Evolutionary conservation across 2,329 filamentous ascomycete species (phyloP).

Genomic region (Ascochyta rabiei): DNA sequence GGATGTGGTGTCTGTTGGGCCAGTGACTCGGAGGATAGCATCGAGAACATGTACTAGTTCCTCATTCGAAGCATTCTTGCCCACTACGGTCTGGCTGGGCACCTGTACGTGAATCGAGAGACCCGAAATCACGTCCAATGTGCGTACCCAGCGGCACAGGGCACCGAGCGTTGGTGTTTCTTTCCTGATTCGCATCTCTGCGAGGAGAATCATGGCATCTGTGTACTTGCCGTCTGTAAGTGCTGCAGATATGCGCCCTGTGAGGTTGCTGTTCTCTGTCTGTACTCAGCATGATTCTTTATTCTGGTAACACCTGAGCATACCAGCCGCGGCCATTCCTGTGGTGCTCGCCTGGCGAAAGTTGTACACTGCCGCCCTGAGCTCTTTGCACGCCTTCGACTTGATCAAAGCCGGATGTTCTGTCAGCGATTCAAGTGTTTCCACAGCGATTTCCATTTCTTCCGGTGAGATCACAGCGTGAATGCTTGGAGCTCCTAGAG

Average conservation of each 20-base stretch:
- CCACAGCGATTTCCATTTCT: slow-evolving; percentile 70
- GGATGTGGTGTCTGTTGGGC: slow-evolving; percentile 60
- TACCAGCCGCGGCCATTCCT: slow-evolving; percentile 64
- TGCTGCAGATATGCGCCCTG: slow-evolving; percentile 69
- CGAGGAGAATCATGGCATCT: slow-evolving; percentile 69
- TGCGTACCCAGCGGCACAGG: slow-evolving; percentile 73
- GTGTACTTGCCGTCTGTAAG: slow-evolving; percentile 68
- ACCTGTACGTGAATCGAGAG: slow-evolving; percentile 62
- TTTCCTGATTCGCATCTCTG: slow-evolving; percentile 72
- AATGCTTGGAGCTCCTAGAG: slow-evolving; percentile 57
- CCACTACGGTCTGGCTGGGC: slow-evolving; percentile 39
- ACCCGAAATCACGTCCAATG: slow-evolving; percentile 71
- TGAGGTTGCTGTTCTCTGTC: slow-evolving; percentile 65
- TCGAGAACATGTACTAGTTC: slow-evolving; percentile 65
- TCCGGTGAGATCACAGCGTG: slow-evolving; percentile 64
- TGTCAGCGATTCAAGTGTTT: slow-evolving; percentile 65
- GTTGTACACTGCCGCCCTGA: slow-evolving; percentile 70
- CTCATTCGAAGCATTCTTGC: slow-evolving; percentile 55
- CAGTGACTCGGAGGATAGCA: slow-evolving; percentile 67
- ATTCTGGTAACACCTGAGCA: background rate
- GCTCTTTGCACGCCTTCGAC: slow-evolving; percentile 69
- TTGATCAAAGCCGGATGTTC: slow-evolving; percentile 69
- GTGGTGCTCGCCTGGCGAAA: slow-evolving; percentile 73
- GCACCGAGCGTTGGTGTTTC: slow-evolving; percentile 71
- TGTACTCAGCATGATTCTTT: slow-evolving; percentile 6